Conservation (phyloP, 352 stramenopile species). For the Phytophthora cryptogea region DNA sequence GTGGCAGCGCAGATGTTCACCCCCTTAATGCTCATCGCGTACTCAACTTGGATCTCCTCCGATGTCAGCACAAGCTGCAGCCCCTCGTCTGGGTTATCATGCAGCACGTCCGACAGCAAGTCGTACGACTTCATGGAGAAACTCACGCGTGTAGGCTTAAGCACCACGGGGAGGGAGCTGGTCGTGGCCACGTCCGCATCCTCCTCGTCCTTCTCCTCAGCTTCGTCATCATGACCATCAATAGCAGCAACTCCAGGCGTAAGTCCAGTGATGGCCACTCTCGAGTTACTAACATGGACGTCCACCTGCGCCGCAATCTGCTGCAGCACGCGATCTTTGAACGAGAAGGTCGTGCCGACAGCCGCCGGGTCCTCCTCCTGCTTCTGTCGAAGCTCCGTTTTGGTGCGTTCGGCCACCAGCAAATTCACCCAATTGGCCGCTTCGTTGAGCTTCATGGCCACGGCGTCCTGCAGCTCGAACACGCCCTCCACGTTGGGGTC, state of each 20-base stretch:
- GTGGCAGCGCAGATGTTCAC: constrained; percentile 49
- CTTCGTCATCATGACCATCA: constrained; percentile 33
- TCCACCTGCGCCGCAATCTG: constrained; percentile 65
- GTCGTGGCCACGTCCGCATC: constrained; percentile 24
- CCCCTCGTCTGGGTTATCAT: constrained; percentile 46
- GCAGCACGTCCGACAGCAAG: constrained; percentile 48
- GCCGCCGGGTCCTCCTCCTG: constrained; percentile 25
- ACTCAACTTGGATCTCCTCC: constrained; percentile 52
- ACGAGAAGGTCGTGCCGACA: constrained; percentile 43
- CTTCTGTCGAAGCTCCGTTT: constrained; percentile 36
- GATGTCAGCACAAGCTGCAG: constrained; percentile 58
- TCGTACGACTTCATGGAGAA: constrained; percentile 44
- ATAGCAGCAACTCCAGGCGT: constrained; percentile 27
- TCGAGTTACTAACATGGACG: constrained; percentile 49
- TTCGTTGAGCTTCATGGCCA: constrained; percentile 62
- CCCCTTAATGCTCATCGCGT: constrained; percentile 53
- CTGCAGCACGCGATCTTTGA: constrained; percentile 69
- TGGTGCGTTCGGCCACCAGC: constrained; percentile 44
- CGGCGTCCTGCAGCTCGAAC: constrained; percentile 53
- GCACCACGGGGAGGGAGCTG: constrained; percentile 26
- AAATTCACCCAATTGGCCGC: constrained; percentile 40
- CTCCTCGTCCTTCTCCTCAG: constrained; percentile 28
- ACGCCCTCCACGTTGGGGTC: constrained; percentile 47
- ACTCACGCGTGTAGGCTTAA: constrained; percentile 42
- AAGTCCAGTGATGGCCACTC: constrained; percentile 42